Evolutionary conservation across 2,329 filamentous ascomycete species (phyloP).

Genomic region (Diaporthe humulicola): DNA sequence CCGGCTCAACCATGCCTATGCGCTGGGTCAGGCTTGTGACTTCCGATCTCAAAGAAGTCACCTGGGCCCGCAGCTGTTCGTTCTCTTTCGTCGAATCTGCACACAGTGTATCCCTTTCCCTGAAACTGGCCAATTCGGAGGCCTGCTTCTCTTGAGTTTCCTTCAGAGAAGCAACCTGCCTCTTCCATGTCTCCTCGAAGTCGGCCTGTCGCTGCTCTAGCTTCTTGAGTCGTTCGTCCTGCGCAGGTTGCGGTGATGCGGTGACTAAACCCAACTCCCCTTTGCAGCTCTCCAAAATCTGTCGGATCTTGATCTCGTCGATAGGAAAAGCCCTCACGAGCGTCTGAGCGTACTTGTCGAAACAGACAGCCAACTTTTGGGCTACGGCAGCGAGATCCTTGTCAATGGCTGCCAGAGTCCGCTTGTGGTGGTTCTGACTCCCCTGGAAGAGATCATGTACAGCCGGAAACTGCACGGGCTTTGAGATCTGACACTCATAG

Average conservation of each 20-base stretch:
- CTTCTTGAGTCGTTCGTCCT: constrained; percentile 17
- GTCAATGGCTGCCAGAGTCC: constrained; percentile 16
- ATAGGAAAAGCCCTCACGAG: constrained; percentile 25
- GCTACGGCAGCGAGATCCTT: constrained; percentile 22
- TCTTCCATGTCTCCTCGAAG: constrained; percentile 20
- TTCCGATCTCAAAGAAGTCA: constrained; percentile 15
- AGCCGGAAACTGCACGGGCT: constrained; percentile 26
- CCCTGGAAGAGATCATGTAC: constrained; percentile 16
- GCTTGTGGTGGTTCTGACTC: constrained; percentile 21
- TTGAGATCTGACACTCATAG: constrained; percentile 22
- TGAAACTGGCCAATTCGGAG: background rate
- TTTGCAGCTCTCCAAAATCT: constrained; percentile 32
- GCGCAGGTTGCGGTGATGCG: background rate
- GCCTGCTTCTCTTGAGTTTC: constrained; percentile 17
- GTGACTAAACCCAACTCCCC: background rate
- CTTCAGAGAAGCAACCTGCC: constrained; percentile 8
- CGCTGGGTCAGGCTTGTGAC: constrained; percentile 4
- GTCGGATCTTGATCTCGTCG: constrained; percentile 34
- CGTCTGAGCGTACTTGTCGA: background rate
- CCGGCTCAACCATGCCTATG: background rate
- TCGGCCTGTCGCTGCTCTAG: constrained; percentile 26
- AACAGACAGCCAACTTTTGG: background rate
- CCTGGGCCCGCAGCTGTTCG: constrained; percentile 15
- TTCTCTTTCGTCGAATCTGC: constrained; percentile 24
- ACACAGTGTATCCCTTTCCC: constrained; percentile 20